Base-by-base conservation (phyloP, 345 rosid genomes). In the Citrus medica region DNA sequence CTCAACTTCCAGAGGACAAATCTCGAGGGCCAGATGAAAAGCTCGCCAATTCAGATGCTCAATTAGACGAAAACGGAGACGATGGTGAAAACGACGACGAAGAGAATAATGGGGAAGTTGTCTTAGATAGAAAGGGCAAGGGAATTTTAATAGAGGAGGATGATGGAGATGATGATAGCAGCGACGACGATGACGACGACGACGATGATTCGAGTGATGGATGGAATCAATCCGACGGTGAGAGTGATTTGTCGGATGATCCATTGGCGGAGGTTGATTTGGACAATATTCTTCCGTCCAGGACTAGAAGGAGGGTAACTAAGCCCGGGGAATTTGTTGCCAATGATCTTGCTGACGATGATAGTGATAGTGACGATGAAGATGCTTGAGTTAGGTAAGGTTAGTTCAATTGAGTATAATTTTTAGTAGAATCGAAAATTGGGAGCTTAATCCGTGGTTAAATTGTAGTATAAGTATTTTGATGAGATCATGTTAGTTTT, bases 181-280 rank as follows among this genome's bases (percentile, higher is more conserved):
- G 86, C 56, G 88, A 85, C 51, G 51, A 46, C 22, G 88, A 85
- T 0, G 46, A 40, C 22, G 94, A 88, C 0, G 83, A 73, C 4
- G 90, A 83, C 56, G 88, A 85, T 16, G 90, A 82, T 16, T 84
- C 82, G 0, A 84, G 84, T 25, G 87, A 81, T 27, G 89, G 82
- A 13, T 87, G 78, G 27, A 75, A 75, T 70, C 88, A 83, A 75
- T 84, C 86, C 17, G 88, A 81, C 2, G 88, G 77, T 19, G 92
- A 83, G n/a, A 88, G 90, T 73, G 96, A 94, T 75, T 84, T 87
- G 70, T 91, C 96, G 7, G 98, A 95, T 30, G 98, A 95, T 88
- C 97, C 98, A 3, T 80, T 96, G 81, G 93, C 98, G 9, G 99
- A 96, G 90, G 97, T 96, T 67, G 99, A 96, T 88, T 82, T 91